phyloP scores from a whole-genome alignment of 2,329 filamentous ascomycete genomes.

The Aspergillus floridensis region DNA sequence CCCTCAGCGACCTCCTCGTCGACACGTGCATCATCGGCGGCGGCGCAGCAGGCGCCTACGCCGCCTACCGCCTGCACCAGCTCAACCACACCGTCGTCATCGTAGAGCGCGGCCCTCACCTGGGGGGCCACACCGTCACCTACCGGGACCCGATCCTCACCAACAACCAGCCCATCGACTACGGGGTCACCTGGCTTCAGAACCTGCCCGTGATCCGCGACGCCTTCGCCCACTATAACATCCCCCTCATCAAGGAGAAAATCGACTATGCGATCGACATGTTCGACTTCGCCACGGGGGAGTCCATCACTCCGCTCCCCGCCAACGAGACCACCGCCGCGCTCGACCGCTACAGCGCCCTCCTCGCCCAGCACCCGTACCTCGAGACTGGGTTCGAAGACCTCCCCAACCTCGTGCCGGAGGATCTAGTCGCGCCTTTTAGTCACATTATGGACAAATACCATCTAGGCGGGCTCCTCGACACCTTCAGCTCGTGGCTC shows the following conservation, averaged over 20 bases:
- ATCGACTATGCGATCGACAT: neutral
- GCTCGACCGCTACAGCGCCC: constrained; percentile 10
- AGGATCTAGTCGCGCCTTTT: constrained; percentile 4
- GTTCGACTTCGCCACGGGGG: constrained; percentile 1
- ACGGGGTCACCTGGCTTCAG: constrained; percentile 27
- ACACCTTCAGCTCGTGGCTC: neutral
- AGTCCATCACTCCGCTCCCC: constrained; percentile 11
- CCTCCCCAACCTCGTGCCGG: constrained; percentile 14
- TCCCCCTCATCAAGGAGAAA: constrained; percentile 4
- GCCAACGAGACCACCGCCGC: neutral
- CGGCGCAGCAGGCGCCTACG: constrained; percentile 30
- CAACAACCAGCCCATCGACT: constrained; percentile 23
- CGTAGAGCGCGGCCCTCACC: constrained; percentile 22
- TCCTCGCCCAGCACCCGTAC: constrained; percentile 13
- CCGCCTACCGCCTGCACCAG: constrained; percentile 28
- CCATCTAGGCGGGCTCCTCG: neutral
- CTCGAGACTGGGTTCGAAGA: constrained; percentile 8
- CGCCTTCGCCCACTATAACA: constrained; percentile 25
- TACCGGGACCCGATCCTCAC: constrained; percentile 18
- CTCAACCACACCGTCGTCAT: constrained; percentile 25
- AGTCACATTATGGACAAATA: neutral
- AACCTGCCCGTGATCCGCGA: constrained; percentile 20
- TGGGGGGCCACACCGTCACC: constrained; percentile 31
- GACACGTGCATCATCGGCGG: constrained; percentile 32
- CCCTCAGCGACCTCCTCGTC: neutral